Percentiles rank a stretch among this genome's conserved stretches.
Conservation (phyloP, 2,329 filamentous ascomycete genomes). For the Knoxdaviesia proteae region DNA sequence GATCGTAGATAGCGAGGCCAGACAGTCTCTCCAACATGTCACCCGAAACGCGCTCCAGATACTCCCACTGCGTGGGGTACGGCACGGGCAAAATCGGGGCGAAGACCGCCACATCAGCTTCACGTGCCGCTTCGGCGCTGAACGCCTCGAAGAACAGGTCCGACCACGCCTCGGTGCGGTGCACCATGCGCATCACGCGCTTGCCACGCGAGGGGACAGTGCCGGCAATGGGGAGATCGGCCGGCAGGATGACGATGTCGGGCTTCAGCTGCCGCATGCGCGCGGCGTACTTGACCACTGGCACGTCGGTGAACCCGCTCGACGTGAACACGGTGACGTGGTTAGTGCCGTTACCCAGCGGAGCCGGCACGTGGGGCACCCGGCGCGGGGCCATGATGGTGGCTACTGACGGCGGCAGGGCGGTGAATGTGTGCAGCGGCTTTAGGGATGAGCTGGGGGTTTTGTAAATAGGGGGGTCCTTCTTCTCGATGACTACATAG, state of each 20-base stretch:
- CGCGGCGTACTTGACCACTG: constrained; percentile 45
- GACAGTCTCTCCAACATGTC: constrained; percentile 38
- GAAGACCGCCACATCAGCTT: constrained; percentile 25
- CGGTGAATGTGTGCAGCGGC: constrained; percentile 57
- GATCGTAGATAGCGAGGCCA: constrained; percentile 61
- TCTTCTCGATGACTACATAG: constrained; percentile 30
- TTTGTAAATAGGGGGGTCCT: constrained; percentile 27
- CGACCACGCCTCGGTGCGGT: constrained; percentile 69
- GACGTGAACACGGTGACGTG: constrained; percentile 66
- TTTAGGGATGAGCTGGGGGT: constrained; percentile 20
- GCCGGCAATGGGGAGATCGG: constrained; percentile 39
- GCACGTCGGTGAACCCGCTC: constrained; percentile 59
- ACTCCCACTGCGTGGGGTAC: constrained; percentile 56
- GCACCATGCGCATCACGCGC: constrained; percentile 62
- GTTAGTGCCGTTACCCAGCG: constrained; percentile 48
- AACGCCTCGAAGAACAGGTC: constrained; percentile 36
- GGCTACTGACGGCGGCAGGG: constrained; percentile 41
- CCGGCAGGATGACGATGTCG: constrained; percentile 61
- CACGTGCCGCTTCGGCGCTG: constrained; percentile 9
- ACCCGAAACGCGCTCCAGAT: constrained; percentile 49
- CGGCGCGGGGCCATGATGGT: constrained; percentile 61
- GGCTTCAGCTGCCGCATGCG: constrained; percentile 46
- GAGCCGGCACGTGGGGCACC: constrained; percentile 52
- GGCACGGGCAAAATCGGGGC: constrained; percentile 56
- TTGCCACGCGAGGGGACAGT: constrained; percentile 37